These are phyloP conservation scores for Pterocarpus macrocarpus DNA, from an alignment of 306 rosid genomes.

Conservation along the genomic window DNA sequence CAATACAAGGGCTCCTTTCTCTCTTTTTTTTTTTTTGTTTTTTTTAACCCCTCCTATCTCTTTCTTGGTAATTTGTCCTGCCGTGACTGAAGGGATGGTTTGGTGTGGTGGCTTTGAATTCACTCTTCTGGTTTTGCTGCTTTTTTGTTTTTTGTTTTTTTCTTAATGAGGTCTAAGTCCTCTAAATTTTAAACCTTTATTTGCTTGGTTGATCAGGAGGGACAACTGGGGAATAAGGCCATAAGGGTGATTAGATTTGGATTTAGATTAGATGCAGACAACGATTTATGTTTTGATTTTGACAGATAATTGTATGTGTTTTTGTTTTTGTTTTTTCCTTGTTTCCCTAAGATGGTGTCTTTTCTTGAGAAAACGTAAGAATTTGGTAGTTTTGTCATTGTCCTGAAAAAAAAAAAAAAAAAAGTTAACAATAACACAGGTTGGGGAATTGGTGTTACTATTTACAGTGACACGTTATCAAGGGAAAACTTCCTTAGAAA, in stretches of 20 bases:
- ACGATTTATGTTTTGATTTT: not conserved
- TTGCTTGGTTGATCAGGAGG: not conserved
- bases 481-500: not conserved
- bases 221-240: not conserved
- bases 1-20: not conserved
- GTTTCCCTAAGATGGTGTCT: not conserved
- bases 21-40: not conserved
- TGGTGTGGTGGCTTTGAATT: constrained; percentile 35
- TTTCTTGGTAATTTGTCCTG: not conserved
- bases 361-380: not conserved
- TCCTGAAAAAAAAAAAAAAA: not conserved
- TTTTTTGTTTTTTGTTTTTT: not conserved
- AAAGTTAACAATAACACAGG: too few relatives aligned
- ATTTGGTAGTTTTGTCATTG: not conserved
- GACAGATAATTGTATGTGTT: not conserved
- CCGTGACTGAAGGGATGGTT: constrained; percentile 46
- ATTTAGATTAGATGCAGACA: not conserved
- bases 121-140: not conserved
- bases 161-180: not conserved
- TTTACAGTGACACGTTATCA: not conserved
- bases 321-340: not conserved
- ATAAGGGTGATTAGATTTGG: not conserved
- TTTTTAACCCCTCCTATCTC: not conserved
- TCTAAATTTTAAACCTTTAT: not conserved
- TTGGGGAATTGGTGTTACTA: not conserved